phyloP scores from a whole-genome alignment of 73 alveolate species.

The Paramecium caudatum region DNA sequence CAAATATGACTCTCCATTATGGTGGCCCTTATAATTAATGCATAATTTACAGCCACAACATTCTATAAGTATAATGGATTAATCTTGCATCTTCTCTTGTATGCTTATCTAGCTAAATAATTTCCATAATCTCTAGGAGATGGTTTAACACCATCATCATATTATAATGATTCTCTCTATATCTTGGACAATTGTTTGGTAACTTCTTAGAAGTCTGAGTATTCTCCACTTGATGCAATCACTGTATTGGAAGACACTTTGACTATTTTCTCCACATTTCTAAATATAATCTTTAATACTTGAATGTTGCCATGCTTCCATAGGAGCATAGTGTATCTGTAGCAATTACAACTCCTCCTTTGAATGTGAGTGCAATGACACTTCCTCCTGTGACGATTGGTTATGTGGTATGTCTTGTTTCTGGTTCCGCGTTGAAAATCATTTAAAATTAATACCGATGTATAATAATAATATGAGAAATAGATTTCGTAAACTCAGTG shows the following conservation, averaged over 20 bases:
- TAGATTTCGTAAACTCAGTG: background rate
- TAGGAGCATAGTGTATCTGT: conserved; percentile 84
- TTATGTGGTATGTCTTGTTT: conserved; percentile 65
- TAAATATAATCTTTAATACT: conserved; percentile 42
- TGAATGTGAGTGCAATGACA: conserved; percentile 86
- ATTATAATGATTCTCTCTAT: conserved; percentile 80
- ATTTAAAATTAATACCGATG: conserved; percentile 34
- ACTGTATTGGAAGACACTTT: conserved; percentile 80
- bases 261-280: conserved; percentile 80
- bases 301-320: conserved; percentile 85
- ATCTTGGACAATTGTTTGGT: conserved; percentile 81
- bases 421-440: background rate
- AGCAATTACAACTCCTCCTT: conserved; percentile 88
- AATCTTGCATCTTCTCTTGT: conserved; percentile 85
- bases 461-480: background rate
- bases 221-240: conserved; percentile 90
- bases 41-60: conserved; percentile 80
- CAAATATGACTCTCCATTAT: conserved; percentile 68
- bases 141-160: conserved; percentile 86
- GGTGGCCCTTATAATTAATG: background rate
- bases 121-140: conserved; percentile 88
- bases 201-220: conserved; percentile 88
- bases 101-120: conserved; percentile 82
- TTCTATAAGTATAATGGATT: conserved; percentile 86
- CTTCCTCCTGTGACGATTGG: conserved; percentile 89